Conservation (phyloP, 2,329 filamentous ascomycete genomes). For the Onygenales sp. region DNA sequence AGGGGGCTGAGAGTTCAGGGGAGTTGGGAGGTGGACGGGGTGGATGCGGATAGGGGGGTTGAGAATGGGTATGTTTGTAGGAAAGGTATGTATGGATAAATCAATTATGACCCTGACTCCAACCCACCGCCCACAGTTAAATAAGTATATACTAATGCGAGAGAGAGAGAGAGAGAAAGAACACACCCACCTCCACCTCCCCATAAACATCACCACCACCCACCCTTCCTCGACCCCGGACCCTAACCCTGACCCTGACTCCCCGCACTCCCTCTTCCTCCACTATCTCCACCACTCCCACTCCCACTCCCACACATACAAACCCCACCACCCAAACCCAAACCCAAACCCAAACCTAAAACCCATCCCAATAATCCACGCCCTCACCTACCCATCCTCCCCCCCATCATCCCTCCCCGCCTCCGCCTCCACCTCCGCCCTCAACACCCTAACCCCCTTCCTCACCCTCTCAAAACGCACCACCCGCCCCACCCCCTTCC, state of each 20-base stretch:
- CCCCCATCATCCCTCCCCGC: slow-evolving; percentile 6
- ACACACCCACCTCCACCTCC: too few relatives aligned
- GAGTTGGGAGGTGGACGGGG: slow-evolving; percentile 17
- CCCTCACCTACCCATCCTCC: slow-evolving; percentile 1
- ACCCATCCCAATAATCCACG: neutral
- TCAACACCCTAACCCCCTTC: slow-evolving; percentile 18
- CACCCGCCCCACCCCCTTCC: slow-evolving; percentile 26
- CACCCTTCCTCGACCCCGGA: too few relatives aligned
- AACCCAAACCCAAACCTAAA: neutral
- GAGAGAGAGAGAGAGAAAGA: too few relatives aligned
- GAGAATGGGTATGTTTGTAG: slow-evolving; percentile 14
- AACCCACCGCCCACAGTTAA: too few relatives aligned
- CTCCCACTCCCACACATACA: neutral
- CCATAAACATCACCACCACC: too few relatives aligned
- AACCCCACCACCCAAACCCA: neutral
- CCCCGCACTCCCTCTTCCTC: too few relatives aligned
- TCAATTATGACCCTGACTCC: too few relatives aligned
- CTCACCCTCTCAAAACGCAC: neutral
- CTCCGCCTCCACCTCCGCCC: slow-evolving; percentile 26
- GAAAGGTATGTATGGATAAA: slow-evolving; percentile 10
- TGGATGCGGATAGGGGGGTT: slow-evolving; percentile 4
- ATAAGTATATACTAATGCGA: too few relatives aligned
- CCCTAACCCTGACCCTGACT: too few relatives aligned
- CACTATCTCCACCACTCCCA: neutral
- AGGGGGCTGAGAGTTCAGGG: slow-evolving; percentile 14